phyloP scores from a whole-genome alignment of 208 protist genomes.

The Trichomonas vaginalis region DNA sequence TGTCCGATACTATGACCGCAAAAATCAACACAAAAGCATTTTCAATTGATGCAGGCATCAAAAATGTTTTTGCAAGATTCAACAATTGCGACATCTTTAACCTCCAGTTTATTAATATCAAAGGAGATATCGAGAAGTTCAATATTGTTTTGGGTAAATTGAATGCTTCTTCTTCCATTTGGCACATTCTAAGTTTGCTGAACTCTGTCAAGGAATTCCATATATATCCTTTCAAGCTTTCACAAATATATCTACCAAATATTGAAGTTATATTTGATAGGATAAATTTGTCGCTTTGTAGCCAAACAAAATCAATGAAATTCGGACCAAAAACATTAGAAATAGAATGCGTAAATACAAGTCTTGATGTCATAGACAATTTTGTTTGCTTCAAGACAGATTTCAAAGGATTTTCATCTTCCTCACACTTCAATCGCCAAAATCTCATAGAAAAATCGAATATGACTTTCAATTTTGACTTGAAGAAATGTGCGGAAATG shows the following conservation, averaged over 20 bases:
- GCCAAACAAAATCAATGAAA: background rate
- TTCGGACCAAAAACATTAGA: background rate
- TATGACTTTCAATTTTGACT: background rate
- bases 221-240: background rate
- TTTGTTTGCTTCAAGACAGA: background rate
- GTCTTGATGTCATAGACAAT: background rate
- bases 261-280: background rate
- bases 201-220: background rate
- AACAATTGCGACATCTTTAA: background rate
- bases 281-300: background rate
- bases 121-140: background rate
- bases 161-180: background rate
- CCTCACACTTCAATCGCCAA: background rate
- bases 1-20: background rate
- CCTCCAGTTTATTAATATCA: background rate
- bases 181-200: background rate
- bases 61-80: background rate
- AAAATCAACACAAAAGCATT: background rate
- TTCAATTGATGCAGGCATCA: background rate
- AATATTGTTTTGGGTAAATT: background rate
- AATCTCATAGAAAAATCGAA: background rate
- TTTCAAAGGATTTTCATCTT: background rate
- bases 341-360: background rate
- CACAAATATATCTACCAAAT: background rate
- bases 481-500: background rate